phyloP scores from a whole-genome alignment of 208 protist species.

The Trypanosomatidae sp. region DNA sequence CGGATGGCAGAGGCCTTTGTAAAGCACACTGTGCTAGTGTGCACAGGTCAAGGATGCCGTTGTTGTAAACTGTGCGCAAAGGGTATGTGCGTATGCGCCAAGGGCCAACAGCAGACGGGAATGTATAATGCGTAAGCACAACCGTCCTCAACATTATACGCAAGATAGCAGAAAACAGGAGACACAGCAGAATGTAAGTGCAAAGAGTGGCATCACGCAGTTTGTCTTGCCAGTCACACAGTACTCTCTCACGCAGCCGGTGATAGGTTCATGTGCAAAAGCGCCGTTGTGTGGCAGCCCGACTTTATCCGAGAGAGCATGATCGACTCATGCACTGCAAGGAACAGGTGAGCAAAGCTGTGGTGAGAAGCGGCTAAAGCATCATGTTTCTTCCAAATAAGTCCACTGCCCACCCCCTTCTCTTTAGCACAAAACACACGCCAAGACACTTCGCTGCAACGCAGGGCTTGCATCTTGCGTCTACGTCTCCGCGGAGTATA shows the following conservation, averaged over 20 bases:
- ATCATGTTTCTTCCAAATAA: not conserved
- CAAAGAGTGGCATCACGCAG: not conserved
- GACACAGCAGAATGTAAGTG: not conserved
- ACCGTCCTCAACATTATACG: not conserved
- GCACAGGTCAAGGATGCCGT: not conserved
- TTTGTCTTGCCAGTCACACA: not conserved
- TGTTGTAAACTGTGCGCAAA: not conserved
- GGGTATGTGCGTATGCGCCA: not conserved
- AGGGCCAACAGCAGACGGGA: not conserved
- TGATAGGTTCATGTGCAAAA: not conserved
- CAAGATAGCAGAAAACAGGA: not conserved
- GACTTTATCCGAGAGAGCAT: not conserved
- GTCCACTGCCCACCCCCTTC: not conserved
- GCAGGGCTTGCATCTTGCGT: not conserved
- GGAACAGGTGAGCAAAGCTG: not conserved
- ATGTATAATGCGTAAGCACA: not conserved
- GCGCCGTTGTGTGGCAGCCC: not conserved
- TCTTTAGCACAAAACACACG: not conserved
- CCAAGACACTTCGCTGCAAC: not conserved
- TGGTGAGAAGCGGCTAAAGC: not conserved
- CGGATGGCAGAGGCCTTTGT: not conserved
- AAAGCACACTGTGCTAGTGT: not conserved
- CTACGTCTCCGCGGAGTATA: not conserved
- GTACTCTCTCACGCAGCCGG: not conserved
- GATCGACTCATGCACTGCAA: not conserved